Evolutionary conservation across 2,329 filamentous ascomycete species (phyloP).

Genomic region (Penicillium sp.): DNA sequence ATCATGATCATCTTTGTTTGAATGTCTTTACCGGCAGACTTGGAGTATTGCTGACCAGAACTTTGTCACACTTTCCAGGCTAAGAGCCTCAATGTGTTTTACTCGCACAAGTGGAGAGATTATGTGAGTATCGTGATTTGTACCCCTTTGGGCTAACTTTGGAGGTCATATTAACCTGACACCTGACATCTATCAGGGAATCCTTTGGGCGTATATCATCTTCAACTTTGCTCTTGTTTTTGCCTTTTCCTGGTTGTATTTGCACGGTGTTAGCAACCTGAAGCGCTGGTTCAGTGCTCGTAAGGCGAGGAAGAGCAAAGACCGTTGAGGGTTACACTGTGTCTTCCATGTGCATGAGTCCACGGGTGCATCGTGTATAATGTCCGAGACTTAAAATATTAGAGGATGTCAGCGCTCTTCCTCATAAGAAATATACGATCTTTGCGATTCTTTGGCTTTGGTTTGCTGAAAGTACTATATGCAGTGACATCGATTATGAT

Average conservation of each 20-base stretch:
- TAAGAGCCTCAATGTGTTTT: slow-evolving; percentile 58
- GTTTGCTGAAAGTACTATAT: neutral
- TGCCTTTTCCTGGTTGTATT: slow-evolving; percentile 53
- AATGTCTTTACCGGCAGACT: neutral
- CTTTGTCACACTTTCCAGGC: slow-evolving; percentile 17
- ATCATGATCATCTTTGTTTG: neutral
- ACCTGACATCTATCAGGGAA: slow-evolving; percentile 39
- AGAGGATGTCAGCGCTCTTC: neutral
- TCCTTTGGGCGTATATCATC: slow-evolving; percentile 61
- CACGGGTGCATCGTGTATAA: neutral
- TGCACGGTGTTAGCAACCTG: slow-evolving; percentile 36
- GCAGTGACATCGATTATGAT: neutral
- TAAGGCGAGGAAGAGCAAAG: slow-evolving; percentile 23
- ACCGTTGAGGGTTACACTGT: neutral
- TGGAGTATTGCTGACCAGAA: neutral
- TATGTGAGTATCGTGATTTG: slow-evolving; percentile 43
- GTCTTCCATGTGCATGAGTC: neutral
- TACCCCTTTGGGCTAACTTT: slow-evolving; percentile 7
- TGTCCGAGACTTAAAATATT: neutral
- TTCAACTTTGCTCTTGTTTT: slow-evolving; percentile 62
- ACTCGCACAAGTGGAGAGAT: slow-evolving; percentile 61
- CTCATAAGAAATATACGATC: neutral
- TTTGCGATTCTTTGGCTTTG: neutral
- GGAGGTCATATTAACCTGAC: neutral
- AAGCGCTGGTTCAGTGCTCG: slow-evolving; percentile 32